These are phyloP conservation scores for Eremothecium coryli DNA, from an alignment of 1,139 yeast species.

Conservation along the genomic window DNA sequence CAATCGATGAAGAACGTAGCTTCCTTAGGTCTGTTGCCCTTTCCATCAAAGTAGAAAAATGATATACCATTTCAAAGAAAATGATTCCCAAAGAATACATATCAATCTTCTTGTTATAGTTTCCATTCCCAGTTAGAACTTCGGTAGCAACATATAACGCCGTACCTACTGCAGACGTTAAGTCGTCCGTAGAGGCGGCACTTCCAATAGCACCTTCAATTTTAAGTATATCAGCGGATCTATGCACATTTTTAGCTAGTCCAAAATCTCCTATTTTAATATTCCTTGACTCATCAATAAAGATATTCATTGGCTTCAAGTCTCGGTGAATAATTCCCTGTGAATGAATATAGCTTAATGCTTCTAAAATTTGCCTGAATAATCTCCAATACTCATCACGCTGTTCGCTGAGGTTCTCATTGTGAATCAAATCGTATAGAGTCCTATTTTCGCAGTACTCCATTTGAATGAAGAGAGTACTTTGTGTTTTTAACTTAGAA, in stretches of 20 bases:
- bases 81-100: conserved; percentile 92
- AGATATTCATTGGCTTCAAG: conserved; percentile 89
- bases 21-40: conserved; percentile 61
- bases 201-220: conserved; percentile 29
- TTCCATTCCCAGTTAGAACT: conserved; percentile 57
- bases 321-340: conserved; percentile 95
- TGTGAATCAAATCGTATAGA: conserved; percentile 62
- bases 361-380: conserved; percentile 82
- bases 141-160: conserved; percentile 88
- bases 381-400: conserved; percentile 83
- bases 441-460: conserved; percentile 97
- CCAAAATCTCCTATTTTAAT: conserved; percentile 97
- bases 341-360: conserved; percentile 80
- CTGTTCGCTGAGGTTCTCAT: conserved; percentile 64
- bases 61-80: conserved; percentile 88
- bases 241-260: conserved; percentile 74
- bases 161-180: conserved; percentile 91
- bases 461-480: conserved; percentile 82
- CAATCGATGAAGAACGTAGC: conserved; percentile 48
- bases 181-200: conserved; percentile 46
- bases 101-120: conserved; percentile 85
- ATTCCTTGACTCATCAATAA: conserved; percentile 81
- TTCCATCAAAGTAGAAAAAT: conserved; percentile 85
- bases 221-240: conserved; percentile 32
- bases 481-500: conserved; percentile 26